Conservation (phyloP, 106 monocot species). For the Dioscorea alata region DNA sequence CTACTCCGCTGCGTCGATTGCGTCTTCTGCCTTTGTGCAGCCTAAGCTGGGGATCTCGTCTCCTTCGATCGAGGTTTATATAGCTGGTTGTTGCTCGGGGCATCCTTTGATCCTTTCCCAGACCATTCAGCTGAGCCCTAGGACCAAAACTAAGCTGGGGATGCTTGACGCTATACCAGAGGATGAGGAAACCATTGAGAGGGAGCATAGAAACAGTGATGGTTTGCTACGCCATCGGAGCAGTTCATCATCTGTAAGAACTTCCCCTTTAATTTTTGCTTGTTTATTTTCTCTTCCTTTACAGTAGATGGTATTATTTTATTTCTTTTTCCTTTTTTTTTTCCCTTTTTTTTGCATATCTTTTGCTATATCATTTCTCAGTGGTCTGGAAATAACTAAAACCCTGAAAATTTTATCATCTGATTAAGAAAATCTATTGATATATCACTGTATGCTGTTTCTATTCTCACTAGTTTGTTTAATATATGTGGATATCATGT, state of each 20-base stretch:
- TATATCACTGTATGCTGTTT: too few relatives aligned
- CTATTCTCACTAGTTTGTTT: too few relatives aligned
- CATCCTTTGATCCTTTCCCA: slow-evolving; percentile 65
- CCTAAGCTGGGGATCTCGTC: slow-evolving; percentile 35
- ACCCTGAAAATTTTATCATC: neutral
- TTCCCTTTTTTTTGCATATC: neutral
- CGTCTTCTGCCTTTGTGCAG: slow-evolving; percentile 23
- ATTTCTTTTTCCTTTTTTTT: neutral
- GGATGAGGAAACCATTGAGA: slow-evolving; percentile 36
- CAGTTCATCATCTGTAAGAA: slow-evolving; percentile 12
- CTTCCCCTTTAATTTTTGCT: neutral
- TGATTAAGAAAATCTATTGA: neutral
- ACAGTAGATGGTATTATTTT: too few relatives aligned
- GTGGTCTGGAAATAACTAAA: neutral
- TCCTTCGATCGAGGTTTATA: slow-evolving; percentile 72
- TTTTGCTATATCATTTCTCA: neutral
- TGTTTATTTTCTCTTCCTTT: too few relatives aligned
- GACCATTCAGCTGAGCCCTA: slow-evolving; percentile 45
- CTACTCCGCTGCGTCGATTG: slow-evolving; percentile 40
- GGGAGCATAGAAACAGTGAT: slow-evolving; percentile 4
- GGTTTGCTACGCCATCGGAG: slow-evolving; percentile 10
- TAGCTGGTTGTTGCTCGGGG: slow-evolving; percentile 71
- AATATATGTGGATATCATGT: too few relatives aligned
- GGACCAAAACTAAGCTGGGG: slow-evolving; percentile 36
- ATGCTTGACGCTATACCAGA: slow-evolving; percentile 62